phyloP scores from a whole-genome alignment of 2,329 filamentous ascomycete genomes.

The Atkinsonella hypoxylon region DNA sequence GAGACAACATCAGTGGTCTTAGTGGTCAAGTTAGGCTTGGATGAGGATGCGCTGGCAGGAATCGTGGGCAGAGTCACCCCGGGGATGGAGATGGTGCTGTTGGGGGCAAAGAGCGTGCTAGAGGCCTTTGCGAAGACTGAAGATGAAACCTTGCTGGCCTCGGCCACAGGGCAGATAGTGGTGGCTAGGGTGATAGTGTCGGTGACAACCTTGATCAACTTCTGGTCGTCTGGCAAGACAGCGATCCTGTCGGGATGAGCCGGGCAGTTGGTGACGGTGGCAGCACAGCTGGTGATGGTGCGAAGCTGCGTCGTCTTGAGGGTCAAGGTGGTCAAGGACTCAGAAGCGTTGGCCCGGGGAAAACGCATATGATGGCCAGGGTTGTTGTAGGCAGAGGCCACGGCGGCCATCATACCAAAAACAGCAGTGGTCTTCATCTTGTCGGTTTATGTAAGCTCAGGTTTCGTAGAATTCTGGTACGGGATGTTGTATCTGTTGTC shows the following conservation, averaged over 20 bases:
- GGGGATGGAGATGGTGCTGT: too few relatives aligned
- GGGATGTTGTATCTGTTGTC: not conserved
- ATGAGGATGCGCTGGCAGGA: constrained; percentile 12
- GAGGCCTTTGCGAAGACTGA: constrained; percentile 24
- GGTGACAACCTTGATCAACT: constrained; percentile 25
- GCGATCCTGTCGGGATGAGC: constrained; percentile 17
- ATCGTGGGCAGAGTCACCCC: constrained; percentile 4
- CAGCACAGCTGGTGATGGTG: constrained; percentile 46
- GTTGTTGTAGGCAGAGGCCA: constrained; percentile 27
- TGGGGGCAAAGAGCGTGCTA: constrained; percentile 8
- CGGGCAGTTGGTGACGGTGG: constrained; percentile 46
- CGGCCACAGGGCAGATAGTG: constrained; percentile 33
- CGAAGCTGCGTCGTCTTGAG: constrained; percentile 42
- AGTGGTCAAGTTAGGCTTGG: constrained; percentile 11
- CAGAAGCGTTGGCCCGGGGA: constrained; percentile 17
- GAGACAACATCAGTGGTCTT: constrained; percentile 18
- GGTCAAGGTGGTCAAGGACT: constrained; percentile 27
- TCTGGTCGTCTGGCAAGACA: too few relatives aligned
- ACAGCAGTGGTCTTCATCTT: constrained; percentile 36
- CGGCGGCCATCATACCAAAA: constrained; percentile 32
- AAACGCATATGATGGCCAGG: constrained; percentile 23
- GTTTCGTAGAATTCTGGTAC: not conserved
- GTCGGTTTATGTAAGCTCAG: constrained; percentile 9
- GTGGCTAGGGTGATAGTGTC: constrained; percentile 27
- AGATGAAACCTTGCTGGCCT: constrained; percentile 28